Evolutionary conservation across 2,329 filamentous ascomycete genomes (phyloP).

Genomic region (Penicillium oxalicum): DNA sequence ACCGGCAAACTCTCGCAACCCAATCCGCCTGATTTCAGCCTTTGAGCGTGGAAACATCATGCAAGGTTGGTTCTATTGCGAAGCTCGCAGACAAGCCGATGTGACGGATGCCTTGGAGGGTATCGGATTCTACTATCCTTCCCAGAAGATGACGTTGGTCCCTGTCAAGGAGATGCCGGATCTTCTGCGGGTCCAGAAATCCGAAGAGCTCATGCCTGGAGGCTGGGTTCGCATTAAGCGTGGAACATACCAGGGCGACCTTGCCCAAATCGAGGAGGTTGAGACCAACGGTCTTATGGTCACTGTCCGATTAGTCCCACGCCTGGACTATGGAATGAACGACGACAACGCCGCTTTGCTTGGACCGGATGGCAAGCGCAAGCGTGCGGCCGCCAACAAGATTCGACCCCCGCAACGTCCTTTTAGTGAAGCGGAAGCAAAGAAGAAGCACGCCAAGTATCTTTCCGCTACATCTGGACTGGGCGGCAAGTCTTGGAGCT

Average conservation of each 20-base stretch:
- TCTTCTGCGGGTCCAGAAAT: slow-evolving; percentile 83
- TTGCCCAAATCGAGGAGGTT: slow-evolving; percentile 87
- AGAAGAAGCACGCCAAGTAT: slow-evolving; percentile 71
- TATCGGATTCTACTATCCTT: slow-evolving; percentile 83
- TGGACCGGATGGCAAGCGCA: slow-evolving; percentile 64
- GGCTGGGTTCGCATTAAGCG: slow-evolving; percentile 87
- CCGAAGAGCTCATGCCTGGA: slow-evolving; percentile 73
- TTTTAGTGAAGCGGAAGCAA: slow-evolving; percentile 88
- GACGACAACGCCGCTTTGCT: slow-evolving; percentile 61
- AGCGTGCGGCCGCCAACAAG: slow-evolving; percentile 56
- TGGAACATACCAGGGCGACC: slow-evolving; percentile 76
- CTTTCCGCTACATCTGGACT: slow-evolving; percentile 49
- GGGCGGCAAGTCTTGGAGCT: slow-evolving; percentile 67
- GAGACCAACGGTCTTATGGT: slow-evolving; percentile 89
- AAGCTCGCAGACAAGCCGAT: slow-evolving; percentile 80
- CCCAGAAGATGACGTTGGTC: slow-evolving; percentile 78
- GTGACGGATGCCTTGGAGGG: slow-evolving; percentile 76
- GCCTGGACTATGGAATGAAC: slow-evolving; percentile 83
- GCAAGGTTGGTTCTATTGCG: slow-evolving; percentile 92
- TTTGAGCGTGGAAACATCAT: slow-evolving; percentile 87
- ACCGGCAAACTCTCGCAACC: slow-evolving; percentile 64
- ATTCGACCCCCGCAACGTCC: slow-evolving; percentile 78
- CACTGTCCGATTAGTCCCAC: slow-evolving; percentile 77
- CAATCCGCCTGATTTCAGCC: slow-evolving; percentile 77
- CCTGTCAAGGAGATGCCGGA: slow-evolving; percentile 98